Base-by-base conservation (phyloP, 2,329 filamentous ascomycete species). In the Cephalotrichum gorgonifer region DNA sequence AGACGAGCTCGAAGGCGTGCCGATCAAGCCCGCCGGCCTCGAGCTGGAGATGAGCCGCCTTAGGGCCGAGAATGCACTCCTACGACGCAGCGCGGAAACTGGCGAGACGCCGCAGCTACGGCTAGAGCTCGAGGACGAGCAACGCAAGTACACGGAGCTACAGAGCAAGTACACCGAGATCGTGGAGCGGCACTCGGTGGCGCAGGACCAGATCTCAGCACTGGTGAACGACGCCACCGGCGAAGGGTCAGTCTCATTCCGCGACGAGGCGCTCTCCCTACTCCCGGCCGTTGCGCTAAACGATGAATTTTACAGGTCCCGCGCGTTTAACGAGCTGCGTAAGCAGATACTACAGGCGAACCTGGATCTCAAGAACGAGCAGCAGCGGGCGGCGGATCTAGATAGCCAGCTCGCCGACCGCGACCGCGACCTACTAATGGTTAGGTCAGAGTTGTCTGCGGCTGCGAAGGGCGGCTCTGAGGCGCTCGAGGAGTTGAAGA, bases 31-130 rank as follows among this genome's bases (percentile, higher is more conserved):
- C 11, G 49, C 48, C 26, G 58, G 63, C 11, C 63, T 76, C 44
- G 68, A 70, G 11, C 61, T 79, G 17, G 75, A 80, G 57, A 59
- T 80, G 22, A 76, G 76, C 27, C 73, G 79, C 30, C 65, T 84
- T 44, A 78, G 76, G 58, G 75, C 79, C 6, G 81, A 84, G 61
- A 82, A 81, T 55, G 71, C 74, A 31, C 61, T 83, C 7, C 64
- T 83, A 12, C 74, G 74, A 51, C 75, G 70, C 52, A 78, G 71
- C 45, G 67, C 78, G 47, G 72, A 71, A 9, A 71, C 72, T 7
- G 73, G 75, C 2, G 76, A 80, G 54, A 75, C 73, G 50, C 72
- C 73, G 41, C 65, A 71, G 41, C 64, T 83, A 43, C 71, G 76
- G 27, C 67, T 69, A 48, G 76, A 83, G 53, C 65, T 81, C 27